Conservation (phyloP, 768 basidiomycete genomes). For the Amanita pseudoporphyria region DNA sequence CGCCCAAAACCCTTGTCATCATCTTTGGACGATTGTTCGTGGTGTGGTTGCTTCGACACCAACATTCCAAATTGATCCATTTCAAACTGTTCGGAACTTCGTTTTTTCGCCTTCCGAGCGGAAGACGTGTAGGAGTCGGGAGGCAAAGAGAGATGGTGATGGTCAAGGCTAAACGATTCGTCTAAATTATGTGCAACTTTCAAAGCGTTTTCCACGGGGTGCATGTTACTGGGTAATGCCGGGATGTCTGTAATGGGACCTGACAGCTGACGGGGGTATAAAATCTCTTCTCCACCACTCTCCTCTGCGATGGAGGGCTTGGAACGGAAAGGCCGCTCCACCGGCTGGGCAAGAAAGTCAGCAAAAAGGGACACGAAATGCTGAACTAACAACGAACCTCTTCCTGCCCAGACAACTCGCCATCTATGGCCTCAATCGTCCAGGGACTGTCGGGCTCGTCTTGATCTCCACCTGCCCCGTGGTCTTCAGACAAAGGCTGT, state of each 20-base stretch:
- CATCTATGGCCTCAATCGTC: slow-evolving; percentile 84
- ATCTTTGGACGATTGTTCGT: slow-evolving; percentile 26
- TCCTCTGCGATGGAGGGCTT: slow-evolving; percentile 69
- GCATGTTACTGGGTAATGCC: slow-evolving; percentile 17
- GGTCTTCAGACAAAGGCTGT: slow-evolving; percentile 19
- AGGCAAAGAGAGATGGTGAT: slow-evolving; percentile 35
- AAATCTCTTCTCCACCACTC: slow-evolving; percentile 84
- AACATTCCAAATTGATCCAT: slow-evolving; percentile 60
- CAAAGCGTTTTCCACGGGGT: slow-evolving; percentile 16
- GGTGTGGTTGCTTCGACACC: slow-evolving; percentile 37
- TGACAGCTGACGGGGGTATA: slow-evolving; percentile 63
- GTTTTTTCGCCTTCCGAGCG: slow-evolving; percentile 54
- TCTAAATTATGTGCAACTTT: slow-evolving; percentile 23
- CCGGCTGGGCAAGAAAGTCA: slow-evolving; percentile 23
- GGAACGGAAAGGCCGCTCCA: slow-evolving; percentile 43
- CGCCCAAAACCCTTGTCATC: slow-evolving; percentile 45
- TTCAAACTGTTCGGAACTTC: slow-evolving; percentile 78
- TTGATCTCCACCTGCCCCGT: slow-evolving; percentile 25
- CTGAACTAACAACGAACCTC: slow-evolving; percentile 34
- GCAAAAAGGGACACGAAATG: slow-evolving; percentile 2
- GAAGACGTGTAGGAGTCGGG: slow-evolving; percentile 55
- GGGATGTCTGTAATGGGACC: slow-evolving; percentile 19
- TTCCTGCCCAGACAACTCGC: slow-evolving; percentile 61
- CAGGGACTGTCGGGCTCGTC: slow-evolving; percentile 75
- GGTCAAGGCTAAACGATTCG: slow-evolving; percentile 18